Base-by-base conservation (phyloP, 805 yeast species). In the Starmerella stigmatis region DNA sequence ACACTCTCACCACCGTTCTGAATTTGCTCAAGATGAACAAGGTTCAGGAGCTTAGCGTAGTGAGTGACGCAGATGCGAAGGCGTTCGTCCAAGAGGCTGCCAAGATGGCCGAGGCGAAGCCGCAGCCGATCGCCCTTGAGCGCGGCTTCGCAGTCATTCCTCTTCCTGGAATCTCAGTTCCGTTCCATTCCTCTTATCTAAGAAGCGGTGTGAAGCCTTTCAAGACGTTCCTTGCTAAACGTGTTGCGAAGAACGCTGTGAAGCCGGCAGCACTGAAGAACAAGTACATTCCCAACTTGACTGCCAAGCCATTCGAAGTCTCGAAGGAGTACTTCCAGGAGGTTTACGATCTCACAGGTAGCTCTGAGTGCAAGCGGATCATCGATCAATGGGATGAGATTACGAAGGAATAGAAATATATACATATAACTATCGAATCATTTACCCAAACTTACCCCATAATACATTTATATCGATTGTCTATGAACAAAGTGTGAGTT, bases 141-240 rank as follows among this genome's bases (percentile, higher is more conserved):
- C 82, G 98, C 72, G 99, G 99, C 21, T 89, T 85, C 59, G 97
- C 99, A 33, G 89, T 92, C 60, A 92, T 92, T 59, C 99, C 99
- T 65, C 77, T 92, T 67, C 86, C 82, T 74, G 98, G 98, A 59
- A 92, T 92, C 56, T 86, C 96, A n/a, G 99, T 92, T 64, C 99
- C 99, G 52, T 92, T 92, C 96, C 99, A 92, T 71, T 86, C 96
- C 23, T 81, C 95, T n/a, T 92, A 94, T 72, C 75, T 92, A 71
- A 82, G 89, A 75, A 84, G 92, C 47, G 99, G 99, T 70, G 99
- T 92, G 49, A 89, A 88, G 70, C 98, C 98, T 60, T 92, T 92
- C 85, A 88, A 89, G 75, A 84, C 86, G 70, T 92, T 92, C 81
- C 75, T 92, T 72, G 79, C 80, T 65, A 92, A 86, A 81, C 89